These are phyloP conservation scores for Larix kaempferi DNA, from an alignment of 75 land plant genomes.

Conservation along the genomic window DNA sequence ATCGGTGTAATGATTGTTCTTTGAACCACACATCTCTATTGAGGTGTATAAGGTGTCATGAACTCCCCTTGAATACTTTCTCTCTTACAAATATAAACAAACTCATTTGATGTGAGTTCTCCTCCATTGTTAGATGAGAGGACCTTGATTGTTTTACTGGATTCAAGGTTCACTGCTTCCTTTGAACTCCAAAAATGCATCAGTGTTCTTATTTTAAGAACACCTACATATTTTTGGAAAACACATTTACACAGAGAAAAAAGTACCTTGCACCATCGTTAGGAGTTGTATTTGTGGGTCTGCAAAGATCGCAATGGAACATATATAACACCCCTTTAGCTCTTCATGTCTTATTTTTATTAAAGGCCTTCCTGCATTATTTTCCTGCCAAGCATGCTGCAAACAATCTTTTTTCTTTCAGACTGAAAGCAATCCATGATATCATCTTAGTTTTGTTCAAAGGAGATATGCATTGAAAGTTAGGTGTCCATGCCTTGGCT, in stretches of 20 bases:
- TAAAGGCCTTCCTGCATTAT: not conserved
- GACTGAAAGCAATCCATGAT: not conserved
- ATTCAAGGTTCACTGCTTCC: not conserved
- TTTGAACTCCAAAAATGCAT: not conserved
- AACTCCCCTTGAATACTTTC: not conserved
- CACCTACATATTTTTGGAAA: not conserved
- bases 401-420: not conserved
- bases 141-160: not conserved
- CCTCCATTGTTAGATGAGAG: not conserved
- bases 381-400: not conserved
- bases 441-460: not conserved
- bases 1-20: not conserved
- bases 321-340: not conserved
- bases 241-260: not conserved
- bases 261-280: not conserved
- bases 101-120: not conserved
- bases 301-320: not conserved
- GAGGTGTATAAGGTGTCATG: not conserved
- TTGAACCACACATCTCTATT: not conserved
- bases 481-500: not conserved
- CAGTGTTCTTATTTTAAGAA: not conserved
- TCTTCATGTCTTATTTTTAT: not conserved
- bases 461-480: not conserved
- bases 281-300: not conserved
- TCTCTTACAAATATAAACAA: not conserved